phyloP scores from a whole-genome alignment of 129 eudicot genomes.

The Deinandra increscens region DNA sequence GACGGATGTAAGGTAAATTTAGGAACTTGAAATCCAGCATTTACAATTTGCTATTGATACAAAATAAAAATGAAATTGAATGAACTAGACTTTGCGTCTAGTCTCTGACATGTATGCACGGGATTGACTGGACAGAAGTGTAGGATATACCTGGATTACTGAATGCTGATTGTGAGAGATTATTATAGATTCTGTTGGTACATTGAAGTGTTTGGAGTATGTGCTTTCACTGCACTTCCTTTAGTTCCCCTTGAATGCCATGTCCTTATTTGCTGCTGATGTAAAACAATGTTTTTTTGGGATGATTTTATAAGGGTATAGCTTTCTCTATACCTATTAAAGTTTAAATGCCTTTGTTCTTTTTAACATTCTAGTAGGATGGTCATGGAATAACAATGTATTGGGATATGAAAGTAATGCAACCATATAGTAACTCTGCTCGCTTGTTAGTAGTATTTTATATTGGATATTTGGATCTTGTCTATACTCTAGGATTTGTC shows the following conservation, averaged over 20 bases:
- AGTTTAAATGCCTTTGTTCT: background rate
- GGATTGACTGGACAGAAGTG: background rate
- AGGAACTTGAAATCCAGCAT: background rate
- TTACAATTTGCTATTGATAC: constrained; percentile 3
- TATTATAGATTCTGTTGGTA: constrained; percentile 6
- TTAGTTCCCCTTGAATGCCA: background rate
- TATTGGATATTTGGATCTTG: background rate
- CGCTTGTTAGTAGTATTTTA: background rate
- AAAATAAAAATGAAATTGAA: background rate
- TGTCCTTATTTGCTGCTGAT: constrained; percentile 11
- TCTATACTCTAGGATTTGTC: background rate
- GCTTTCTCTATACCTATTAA: background rate
- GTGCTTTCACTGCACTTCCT: background rate
- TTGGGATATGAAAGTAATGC: background rate
- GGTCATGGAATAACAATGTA: constrained; percentile 2
- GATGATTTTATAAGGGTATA: background rate
- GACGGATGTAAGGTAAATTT: background rate
- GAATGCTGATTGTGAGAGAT: background rate
- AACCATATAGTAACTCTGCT: background rate
- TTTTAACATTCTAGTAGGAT: constrained; percentile 11
- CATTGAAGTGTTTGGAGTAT: background rate
- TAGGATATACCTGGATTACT: background rate
- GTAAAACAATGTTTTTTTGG: background rate
- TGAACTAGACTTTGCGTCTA: background rate
- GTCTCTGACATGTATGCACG: background rate